phyloP scores from a whole-genome alignment of 1,139 yeast genomes.

The Yamadazyma kanchanaburiensis region DNA sequence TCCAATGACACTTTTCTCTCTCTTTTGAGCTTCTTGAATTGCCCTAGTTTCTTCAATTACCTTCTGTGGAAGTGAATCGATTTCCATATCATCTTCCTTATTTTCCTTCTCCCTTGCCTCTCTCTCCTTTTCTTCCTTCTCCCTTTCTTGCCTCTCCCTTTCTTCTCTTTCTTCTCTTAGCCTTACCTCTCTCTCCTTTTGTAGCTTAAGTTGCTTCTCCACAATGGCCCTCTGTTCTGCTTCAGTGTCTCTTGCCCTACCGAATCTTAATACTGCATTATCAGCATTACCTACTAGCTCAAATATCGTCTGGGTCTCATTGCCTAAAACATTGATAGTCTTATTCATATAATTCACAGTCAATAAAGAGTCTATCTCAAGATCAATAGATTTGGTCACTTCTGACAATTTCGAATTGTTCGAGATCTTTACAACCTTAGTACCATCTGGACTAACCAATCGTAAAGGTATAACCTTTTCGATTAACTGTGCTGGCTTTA shows the following conservation, averaged over 20 bases:
- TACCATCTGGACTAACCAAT: conserved; percentile 8
- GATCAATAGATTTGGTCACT: no score
- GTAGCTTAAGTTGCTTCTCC: conserved; percentile 9
- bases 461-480: conserved; percentile 8
- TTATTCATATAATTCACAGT: conserved; percentile 8
- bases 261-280: conserved; percentile 12
- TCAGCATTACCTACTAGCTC: conserved; percentile 10
- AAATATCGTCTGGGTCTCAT: conserved; percentile 2
- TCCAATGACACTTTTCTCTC: no score
- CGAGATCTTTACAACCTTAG: conserved; percentile 7
- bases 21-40: no score
- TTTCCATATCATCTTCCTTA: no score
- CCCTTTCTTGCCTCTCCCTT: conserved; percentile 4
- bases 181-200: conserved; percentile 4
- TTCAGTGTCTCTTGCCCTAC: conserved; percentile 8
- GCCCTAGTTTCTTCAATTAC: no score
- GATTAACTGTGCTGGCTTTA: conserved; percentile 18
- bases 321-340: conserved; percentile 3
- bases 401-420: conserved; percentile 6
- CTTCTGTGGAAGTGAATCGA: no score
- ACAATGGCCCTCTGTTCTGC: conserved; percentile 11
- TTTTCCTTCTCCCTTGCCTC: no score
- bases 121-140: no score
- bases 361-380: no score
- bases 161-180: background rate